Base-by-base conservation (phyloP, 371 early-diverging fungal species). In the Mucor mucedo region DNA sequence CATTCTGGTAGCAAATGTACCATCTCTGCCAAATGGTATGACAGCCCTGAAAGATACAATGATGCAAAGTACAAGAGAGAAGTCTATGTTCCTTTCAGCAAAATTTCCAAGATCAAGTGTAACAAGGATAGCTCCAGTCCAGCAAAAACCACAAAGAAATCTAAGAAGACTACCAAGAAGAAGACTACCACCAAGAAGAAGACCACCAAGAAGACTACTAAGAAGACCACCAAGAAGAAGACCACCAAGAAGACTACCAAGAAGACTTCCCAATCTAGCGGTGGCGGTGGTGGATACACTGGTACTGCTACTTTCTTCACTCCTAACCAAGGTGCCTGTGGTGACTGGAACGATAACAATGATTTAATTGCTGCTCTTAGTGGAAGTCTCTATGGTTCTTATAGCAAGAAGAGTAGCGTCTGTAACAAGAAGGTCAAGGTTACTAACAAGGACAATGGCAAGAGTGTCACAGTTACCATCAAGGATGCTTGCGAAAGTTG, bases 251-350 rank as follows among this genome's bases (percentile, higher is more conserved):
- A 62, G 35, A 63, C 55, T 10, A 65, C 54, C 45, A 71, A 59
- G 21, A 70, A 64, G 21, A 67, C 61, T 7, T 65, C 69, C 13
- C 61, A 65, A 8, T 16, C 50, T 13, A 14, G 13, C 33, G 55
- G 58, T 14, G 11, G 54, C 29, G 35, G 49, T 13, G 27, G 42
- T 14, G 52, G 57, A 32, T 68, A 50, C 30, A 60, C 58, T 16
- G 78, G 75, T 9, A 48, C 61, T n/a, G 78, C 70, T 33, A 75
- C 78, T 13, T 75, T 68, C 65, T 77, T 77, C 47, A 68, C 66
- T 14, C 73, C 79, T 27, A 63, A 76, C 52, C 69, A 66, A 60
- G 74, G 74, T 49, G 79, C 79, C n/a, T 79, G 79, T 53, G 79
- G 79, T 39, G 65, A 64, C 1, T 64, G 69, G 74, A 65, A 73